A percentile compares a stretch with the other conserved stretches of the same genome.
Evolutionary conservation across 768 basidiomycete genomes (phyloP).

Genomic region (Boletus pseudopeckii): DNA sequence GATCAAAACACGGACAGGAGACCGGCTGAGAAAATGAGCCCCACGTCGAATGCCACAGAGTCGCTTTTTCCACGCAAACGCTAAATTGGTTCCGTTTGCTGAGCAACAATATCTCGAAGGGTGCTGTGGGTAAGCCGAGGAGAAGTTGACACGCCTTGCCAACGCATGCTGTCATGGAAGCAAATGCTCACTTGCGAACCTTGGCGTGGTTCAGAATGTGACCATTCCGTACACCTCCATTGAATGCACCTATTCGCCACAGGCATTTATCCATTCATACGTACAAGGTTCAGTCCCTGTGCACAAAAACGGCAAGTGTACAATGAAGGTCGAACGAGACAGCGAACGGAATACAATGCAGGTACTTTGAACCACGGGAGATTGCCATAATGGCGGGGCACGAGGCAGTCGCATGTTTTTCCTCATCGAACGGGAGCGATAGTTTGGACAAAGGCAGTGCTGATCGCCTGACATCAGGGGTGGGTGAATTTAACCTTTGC

Average conservation of each 20-base stretch:
- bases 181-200: background rate
- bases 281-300: slow-evolving; percentile 8
- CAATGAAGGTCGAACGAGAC: slow-evolving; percentile 17
- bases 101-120: background rate
- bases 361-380: slow-evolving; percentile 6
- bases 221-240: slow-evolving; percentile 4
- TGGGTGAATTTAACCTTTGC: slow-evolving; percentile 21
- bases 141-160: background rate
- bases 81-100: background rate
- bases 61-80: background rate
- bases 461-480: slow-evolving; percentile 18
- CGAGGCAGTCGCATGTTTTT: slow-evolving; percentile 30
- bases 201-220: background rate
- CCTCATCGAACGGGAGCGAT: background rate
- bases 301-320: slow-evolving; percentile 2
- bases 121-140: slow-evolving; percentile 16
- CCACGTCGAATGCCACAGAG: background rate
- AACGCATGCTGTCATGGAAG: slow-evolving; percentile 10
- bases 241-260: background rate
- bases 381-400: slow-evolving; percentile 15
- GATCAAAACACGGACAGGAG: background rate
- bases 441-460: slow-evolving; percentile 12
- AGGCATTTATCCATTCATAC: background rate
- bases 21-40: background rate
- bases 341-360: slow-evolving; percentile 3